A percentile compares a stretch with the other conserved stretches of the same genome.
Evolutionary conservation across 768 basidiomycete species (phyloP).

Genomic region (Serpula lacrymans): DNA sequence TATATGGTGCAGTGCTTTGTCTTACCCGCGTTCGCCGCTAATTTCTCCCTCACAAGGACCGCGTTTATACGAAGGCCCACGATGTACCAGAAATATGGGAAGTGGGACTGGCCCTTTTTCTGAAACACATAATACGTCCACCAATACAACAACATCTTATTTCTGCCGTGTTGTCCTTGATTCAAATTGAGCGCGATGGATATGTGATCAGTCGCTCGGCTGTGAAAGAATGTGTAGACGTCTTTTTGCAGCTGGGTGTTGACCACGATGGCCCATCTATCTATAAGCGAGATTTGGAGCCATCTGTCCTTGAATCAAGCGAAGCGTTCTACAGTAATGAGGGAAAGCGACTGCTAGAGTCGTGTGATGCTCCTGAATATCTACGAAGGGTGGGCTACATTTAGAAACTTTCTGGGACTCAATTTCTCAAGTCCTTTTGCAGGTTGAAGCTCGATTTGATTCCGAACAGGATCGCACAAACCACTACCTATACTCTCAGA

Average conservation of each 20-base stretch:
- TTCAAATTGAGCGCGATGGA: slow-evolving; percentile 89
- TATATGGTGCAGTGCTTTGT: slow-evolving; percentile 74
- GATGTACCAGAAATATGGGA: slow-evolving; percentile 78
- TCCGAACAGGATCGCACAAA: slow-evolving; percentile 83
- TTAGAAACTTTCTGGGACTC: not conserved
- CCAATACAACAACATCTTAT: slow-evolving; percentile 85
- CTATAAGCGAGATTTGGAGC: slow-evolving; percentile 85
- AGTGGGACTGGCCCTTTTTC: slow-evolving; percentile 79
- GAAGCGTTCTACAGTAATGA: slow-evolving; percentile 76
- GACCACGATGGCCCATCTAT: slow-evolving; percentile 51
- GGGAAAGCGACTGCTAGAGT: slow-evolving; percentile 63
- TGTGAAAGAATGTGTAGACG: slow-evolving; percentile 84
- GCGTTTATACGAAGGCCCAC: slow-evolving; percentile 75
- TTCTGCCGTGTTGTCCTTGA: slow-evolving; percentile 78
- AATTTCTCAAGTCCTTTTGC: slow-evolving; percentile 15
- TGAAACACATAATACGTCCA: slow-evolving; percentile 71
- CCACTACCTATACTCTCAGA: slow-evolving; percentile 81
- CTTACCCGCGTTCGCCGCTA: not conserved
- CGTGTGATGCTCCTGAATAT: slow-evolving; percentile 80
- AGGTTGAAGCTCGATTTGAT: slow-evolving; percentile 80
- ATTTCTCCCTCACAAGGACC: slow-evolving; percentile 59
- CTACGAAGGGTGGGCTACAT: slow-evolving; percentile 60
- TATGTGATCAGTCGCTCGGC: slow-evolving; percentile 89
- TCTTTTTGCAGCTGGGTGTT: slow-evolving; percentile 67
- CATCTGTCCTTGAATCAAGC: slow-evolving; percentile 73